Percentiles rank a stretch among this genome's conserved stretches.
Conservation (phyloP, 106 monocot genomes). For the Gastrodia elata region DNA sequence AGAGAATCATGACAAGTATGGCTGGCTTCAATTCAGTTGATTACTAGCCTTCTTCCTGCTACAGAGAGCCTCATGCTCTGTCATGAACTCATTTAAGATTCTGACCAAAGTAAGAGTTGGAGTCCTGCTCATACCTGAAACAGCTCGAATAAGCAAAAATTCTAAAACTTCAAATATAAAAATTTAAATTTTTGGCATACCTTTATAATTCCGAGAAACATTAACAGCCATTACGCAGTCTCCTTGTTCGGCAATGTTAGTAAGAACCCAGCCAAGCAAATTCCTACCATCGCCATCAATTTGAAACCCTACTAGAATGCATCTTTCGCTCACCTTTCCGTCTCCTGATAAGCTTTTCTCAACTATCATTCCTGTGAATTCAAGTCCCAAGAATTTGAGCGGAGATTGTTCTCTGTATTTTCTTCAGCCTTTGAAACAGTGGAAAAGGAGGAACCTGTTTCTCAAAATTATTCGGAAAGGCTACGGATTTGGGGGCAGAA, state of each 20-base stretch:
- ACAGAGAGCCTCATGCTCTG: slow-evolving; percentile 40
- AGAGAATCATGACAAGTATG: background rate
- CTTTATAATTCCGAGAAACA: slow-evolving; percentile 44
- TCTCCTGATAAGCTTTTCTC: slow-evolving; percentile 7
- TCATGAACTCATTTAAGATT: slow-evolving; percentile 38
- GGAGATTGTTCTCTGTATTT: background rate
- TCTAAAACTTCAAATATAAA: background rate
- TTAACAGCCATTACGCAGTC: slow-evolving; percentile 65
- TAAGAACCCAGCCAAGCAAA: slow-evolving; percentile 60
- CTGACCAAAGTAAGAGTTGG: slow-evolving; percentile 30
- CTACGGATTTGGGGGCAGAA: background rate
- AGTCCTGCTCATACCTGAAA: slow-evolving; percentile 24
- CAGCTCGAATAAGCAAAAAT: background rate
- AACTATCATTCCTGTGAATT: slow-evolving; percentile 6
- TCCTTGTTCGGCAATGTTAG: slow-evolving; percentile 28
- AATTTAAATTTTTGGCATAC: slow-evolving; percentile 13
- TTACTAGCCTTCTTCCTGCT: slow-evolving; percentile 34
- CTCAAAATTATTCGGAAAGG: background rate
- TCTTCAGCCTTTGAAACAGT: background rate
- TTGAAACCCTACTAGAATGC: slow-evolving; percentile 51
- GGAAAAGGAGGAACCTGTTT: background rate
- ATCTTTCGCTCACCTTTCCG: slow-evolving; percentile 25
- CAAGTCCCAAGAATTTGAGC: background rate
- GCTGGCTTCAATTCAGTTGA: background rate
- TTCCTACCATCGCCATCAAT: slow-evolving; percentile 58